Base-by-base conservation (phyloP, 225 moss, liverwort and hornwort species). In the Neckera pumila region DNA sequence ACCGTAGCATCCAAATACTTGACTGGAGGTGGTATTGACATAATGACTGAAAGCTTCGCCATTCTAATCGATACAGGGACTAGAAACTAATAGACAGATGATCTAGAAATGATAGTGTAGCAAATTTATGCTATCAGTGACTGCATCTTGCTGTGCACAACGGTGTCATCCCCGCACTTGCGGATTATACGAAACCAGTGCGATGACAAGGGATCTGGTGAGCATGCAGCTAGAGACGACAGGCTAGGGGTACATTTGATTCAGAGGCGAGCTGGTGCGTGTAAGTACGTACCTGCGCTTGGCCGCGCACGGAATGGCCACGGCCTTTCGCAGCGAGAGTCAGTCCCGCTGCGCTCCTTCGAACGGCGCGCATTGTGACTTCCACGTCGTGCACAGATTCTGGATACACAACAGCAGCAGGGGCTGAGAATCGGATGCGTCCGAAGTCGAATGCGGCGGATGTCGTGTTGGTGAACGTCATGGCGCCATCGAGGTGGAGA, bases 271-370 rank as follows among this genome's bases (percentile, higher is more conserved):
- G 74, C 23, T n/a, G 47, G 34, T 34, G 66, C 22, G 27, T 38
- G 30, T 43, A 80, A 80, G 42, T 65, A 61, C 64, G 64, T 87
- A 94, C 92, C 93, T 91, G 96, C 31, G 96, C 93, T 89, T 97
- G 96, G 34, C 98, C 96, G 79, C 92, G 76, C 67, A 92, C 87
- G 21, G 98, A 96, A 58, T 95, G 98, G 12, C 96, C 98, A 54
- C 90, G 88, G 56, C 96, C 98, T 60, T 92, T 90, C 45, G 98
- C 96, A 80, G 97, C 96, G 33, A 98, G 86, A 49, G 98, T 96
- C 83, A 98, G 65, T 36, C 90, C 92, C 25, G 53, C 56, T 28
- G 65, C 40, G 36, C 91, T 88, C 21, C 43, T 66, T 56, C 81
- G 87, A 84, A 95, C 92, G 17, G 94, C 92, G 67, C 76, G 88